Evolutionary conservation across 768 basidiomycete genomes (phyloP), one percentile per base, ranked within the genome.

Genomic region (Collybiopsis luxurians): DNA sequence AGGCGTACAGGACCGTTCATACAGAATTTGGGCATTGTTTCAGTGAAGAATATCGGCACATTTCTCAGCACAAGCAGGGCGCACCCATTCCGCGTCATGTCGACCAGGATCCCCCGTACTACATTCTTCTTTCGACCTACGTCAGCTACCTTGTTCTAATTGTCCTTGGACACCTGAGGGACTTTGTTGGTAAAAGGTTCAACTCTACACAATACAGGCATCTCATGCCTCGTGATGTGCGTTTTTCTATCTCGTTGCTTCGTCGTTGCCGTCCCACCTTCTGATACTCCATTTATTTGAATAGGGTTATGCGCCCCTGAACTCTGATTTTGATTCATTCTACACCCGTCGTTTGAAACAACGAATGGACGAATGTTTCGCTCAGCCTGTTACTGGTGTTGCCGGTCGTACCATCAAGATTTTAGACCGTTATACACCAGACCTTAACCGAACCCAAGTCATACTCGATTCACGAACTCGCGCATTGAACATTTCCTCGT

Each of bases 261-360:
- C 0, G 17, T 56, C 31, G n/a, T 55, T 57, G 43, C 13, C 4
- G 56, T 57, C 45, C 27, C 55, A 49, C 57, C 50, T 53, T 57
- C 43, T 6, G 43, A 55, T 30, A 42, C 38, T 51, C n/a, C n/a
- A n/a, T n/a, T n/a, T 30, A 58, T 57, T 54, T 51, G 26, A 54
- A 19, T 70, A 98, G 94, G 97, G 96, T 56, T 95, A 96, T 66
- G 96, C 95, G 2, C 92, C 97, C 3, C 80, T 98, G 57, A 96
- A 94, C 73, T 97, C 95, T 10, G 97, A 98, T 71, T 98, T 98
- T 63, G 96, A 98, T 71, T 98, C 97, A 4, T 99, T 98, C 76
- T 98, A 98, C 79, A 96, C 95, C 58, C 93, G 96, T 52, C 89
- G 95, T 3, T 83, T 98, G 61, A 98, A n/a, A n/a, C n/a, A n/a